Conservation (phyloP, 495 filamentous ascomycete species). For the Trichoderma erinaceum region DNA sequence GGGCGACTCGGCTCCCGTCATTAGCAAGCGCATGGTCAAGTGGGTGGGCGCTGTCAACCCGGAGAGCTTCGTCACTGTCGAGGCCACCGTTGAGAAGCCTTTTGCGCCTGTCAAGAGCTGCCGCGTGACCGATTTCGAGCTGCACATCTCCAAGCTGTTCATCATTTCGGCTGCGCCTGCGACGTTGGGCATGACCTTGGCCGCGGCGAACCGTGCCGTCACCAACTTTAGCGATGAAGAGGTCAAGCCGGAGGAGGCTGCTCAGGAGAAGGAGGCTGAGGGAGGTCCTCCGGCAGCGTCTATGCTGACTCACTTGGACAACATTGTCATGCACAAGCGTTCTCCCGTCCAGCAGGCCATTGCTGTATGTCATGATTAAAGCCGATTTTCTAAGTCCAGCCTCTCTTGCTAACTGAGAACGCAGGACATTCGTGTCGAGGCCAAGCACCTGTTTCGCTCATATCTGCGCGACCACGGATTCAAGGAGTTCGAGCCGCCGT, state of each 20-base stretch:
- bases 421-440: conserved; percentile 64
- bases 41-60: conserved; percentile 70
- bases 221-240: conserved; percentile 59
- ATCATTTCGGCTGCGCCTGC: conserved; percentile 54
- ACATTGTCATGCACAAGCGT: conserved; percentile 85
- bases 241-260: conserved; percentile 45
- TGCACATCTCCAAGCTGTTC: conserved; percentile 82
- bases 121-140: conserved; percentile 66
- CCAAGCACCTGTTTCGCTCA: conserved; percentile 71
- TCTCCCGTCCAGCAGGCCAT: conserved; percentile 86
- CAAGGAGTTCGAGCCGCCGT: conserved; percentile 83
- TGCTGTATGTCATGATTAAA: conserved; percentile 22
- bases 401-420: neutral
- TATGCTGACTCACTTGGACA: conserved; percentile 72
- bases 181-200: conserved; percentile 63
- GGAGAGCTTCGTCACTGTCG: conserved; percentile 78
- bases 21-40: conserved; percentile 88
- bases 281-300: conserved; percentile 64
- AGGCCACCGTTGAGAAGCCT: conserved; percentile 74
- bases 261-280: conserved; percentile 27
- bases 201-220: conserved; percentile 60
- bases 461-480: conserved; percentile 73
- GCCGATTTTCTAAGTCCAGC: too few species aligned
- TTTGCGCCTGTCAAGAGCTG: conserved; percentile 77
- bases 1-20: conserved; percentile 31